Evolutionary conservation across 2,329 filamentous ascomycete genomes (phyloP).

Genomic region (Cadophora sp.): DNA sequence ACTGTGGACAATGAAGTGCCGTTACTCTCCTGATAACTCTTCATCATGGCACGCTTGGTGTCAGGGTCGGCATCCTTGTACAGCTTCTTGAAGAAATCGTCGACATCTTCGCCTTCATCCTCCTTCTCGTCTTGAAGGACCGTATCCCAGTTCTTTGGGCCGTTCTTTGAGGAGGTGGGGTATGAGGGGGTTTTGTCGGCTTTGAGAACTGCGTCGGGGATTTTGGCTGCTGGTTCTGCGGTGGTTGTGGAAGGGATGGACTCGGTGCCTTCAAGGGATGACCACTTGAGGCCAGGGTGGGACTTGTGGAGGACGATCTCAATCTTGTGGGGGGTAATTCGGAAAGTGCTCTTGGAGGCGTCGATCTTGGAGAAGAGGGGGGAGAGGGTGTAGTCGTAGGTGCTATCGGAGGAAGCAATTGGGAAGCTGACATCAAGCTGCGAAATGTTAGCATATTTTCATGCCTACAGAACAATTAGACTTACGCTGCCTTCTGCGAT

Average conservation of each 20-base stretch:
- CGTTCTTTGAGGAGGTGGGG: conserved; percentile 83
- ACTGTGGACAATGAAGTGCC: conserved; percentile 92
- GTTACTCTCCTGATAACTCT: conserved; percentile 93
- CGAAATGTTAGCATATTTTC: conserved; percentile 28
- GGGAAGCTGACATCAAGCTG: conserved; percentile 66
- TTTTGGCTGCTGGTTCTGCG: conserved; percentile 23
- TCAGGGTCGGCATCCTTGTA: conserved; percentile 81
- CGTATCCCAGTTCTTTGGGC: conserved; percentile 93
- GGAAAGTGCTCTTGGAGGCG: conserved; percentile 62
- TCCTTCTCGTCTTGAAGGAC: conserved; percentile 64
- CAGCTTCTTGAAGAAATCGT: conserved; percentile 88
- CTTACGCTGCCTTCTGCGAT: conserved; percentile 37
- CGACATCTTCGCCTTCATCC: conserved; percentile 66
- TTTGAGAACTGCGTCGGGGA: conserved; percentile 33
- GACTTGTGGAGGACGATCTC: conserved; percentile 78
- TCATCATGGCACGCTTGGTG: conserved; percentile 93
- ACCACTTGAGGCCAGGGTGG: conserved; percentile 54
- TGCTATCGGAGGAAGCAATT: conserved; percentile 52
- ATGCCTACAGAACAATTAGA: conserved; percentile 25
- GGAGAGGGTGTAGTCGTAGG: conserved; percentile 67
- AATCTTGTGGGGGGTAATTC: conserved; percentile 78
- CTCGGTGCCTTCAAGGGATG: conserved; percentile 40
- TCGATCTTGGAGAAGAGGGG: conserved; percentile 74
- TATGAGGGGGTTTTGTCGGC: conserved; percentile 65
- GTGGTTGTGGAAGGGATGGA: conserved; percentile 21